Conservation (phyloP, 139 green algal species). For the Astrephomene gubernaculifera region DNA sequence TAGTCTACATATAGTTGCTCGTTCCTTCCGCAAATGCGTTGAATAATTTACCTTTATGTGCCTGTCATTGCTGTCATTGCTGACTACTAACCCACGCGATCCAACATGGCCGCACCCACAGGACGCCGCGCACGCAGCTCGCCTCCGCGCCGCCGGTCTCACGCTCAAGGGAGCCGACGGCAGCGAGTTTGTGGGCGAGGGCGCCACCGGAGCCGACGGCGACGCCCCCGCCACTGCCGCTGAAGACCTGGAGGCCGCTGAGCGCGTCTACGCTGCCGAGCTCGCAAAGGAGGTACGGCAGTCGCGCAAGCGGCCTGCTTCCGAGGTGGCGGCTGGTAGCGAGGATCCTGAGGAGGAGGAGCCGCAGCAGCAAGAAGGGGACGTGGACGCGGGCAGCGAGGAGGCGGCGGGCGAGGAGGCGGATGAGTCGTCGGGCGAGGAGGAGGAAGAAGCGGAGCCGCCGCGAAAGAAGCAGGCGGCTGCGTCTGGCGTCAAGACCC, state of each 20-base stretch:
- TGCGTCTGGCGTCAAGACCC: constrained; percentile 21
- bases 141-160: constrained; percentile 61
- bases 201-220: constrained; percentile 24
- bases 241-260: constrained; percentile 58
- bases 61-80: too few species aligned
- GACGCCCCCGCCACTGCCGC: not conserved
- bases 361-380: constrained; percentile 51
- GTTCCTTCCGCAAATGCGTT: too few species aligned
- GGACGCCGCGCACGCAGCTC: constrained; percentile 76
- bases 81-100: too few species aligned
- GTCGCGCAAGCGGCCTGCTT: not conserved
- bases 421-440: constrained; percentile 44
- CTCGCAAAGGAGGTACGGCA: constrained; percentile 76
- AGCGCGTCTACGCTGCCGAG: constrained; percentile 71
- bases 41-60: too few species aligned
- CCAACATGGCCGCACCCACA: too few species aligned
- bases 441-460: constrained; percentile 6
- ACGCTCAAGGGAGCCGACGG: constrained; percentile 43
- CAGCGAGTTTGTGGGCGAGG: constrained; percentile 47
- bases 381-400: constrained; percentile 23
- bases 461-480: constrained; percentile 7
- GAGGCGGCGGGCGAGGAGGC: not conserved
- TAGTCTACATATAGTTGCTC: too few species aligned
- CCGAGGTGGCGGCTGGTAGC: constrained; percentile 19
- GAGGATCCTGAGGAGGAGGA: constrained; percentile 38